phyloP scores from a whole-genome alignment of 257 asterid genomes.

The Solanum sitiens region DNA sequence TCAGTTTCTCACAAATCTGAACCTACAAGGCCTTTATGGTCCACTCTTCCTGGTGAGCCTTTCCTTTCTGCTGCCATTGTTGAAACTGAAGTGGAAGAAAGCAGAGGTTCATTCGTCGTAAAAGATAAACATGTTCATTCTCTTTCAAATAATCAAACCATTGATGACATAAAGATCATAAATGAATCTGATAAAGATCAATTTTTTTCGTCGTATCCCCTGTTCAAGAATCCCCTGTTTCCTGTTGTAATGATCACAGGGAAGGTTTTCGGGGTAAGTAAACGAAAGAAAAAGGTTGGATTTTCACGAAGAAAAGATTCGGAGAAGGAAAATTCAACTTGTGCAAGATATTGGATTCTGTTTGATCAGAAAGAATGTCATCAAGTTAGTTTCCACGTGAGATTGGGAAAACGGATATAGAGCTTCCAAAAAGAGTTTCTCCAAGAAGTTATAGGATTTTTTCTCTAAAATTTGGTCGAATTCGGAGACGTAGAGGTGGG shows the following conservation, averaged over 20 bases:
- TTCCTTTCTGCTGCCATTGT: conserved; percentile 74
- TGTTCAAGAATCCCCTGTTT: neutral
- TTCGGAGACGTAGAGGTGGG: conserved; percentile 30
- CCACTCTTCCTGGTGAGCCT: conserved; percentile 77
- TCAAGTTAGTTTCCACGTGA: conserved; percentile 69
- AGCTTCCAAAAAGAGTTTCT: conserved; percentile 26
- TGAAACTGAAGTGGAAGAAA: conserved; percentile 80
- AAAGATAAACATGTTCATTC: conserved; percentile 46
- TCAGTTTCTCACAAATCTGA: conserved; percentile 46
- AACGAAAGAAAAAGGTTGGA: conserved; percentile 10
- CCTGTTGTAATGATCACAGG: conserved; percentile 57
- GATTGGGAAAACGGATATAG: conserved; percentile 44
- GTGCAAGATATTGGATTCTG: conserved; percentile 65
- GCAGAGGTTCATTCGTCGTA: conserved; percentile 84
- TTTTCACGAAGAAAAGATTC: neutral
- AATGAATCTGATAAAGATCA: conserved; percentile 28
- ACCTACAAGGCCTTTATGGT: conserved; percentile 55
- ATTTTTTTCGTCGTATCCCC: conserved; percentile 5
- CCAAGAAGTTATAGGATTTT: conserved; percentile 45
- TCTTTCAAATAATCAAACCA: conserved; percentile 61
- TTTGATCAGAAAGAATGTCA: conserved; percentile 59
- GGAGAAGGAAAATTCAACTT: conserved; percentile 21
- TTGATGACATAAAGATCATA: conserved; percentile 41
- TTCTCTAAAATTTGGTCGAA: conserved; percentile 25
- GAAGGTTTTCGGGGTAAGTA: conserved; percentile 32